Conservation (phyloP, 441 rosid genomes). For the Hura crepitans region DNA sequence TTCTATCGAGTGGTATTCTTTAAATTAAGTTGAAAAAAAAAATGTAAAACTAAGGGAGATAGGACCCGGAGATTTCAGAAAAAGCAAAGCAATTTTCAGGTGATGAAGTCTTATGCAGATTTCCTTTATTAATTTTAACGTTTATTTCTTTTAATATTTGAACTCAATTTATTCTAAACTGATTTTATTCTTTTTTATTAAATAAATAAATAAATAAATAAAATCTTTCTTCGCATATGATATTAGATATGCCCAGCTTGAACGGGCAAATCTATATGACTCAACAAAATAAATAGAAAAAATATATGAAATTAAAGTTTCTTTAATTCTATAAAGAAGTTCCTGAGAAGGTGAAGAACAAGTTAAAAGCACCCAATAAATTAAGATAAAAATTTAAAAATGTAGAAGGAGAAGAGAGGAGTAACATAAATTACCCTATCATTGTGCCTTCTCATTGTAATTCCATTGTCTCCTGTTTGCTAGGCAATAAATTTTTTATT, state of each 20-base stretch:
- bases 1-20: neutral
- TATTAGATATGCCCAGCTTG: too few relatives aligned
- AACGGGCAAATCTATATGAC: too few relatives aligned
- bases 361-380: too few relatives aligned
- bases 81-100: neutral
- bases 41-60: neutral
- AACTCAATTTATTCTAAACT: neutral
- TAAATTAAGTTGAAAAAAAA: neutral
- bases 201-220: too few relatives aligned
- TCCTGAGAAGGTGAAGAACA: too few relatives aligned
- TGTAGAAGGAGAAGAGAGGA: neutral
- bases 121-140: neutral
- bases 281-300: too few relatives aligned
- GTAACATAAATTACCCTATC: constrained; percentile 1
- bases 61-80: too few relatives aligned
- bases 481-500: neutral
- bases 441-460: neutral
- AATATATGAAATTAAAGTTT: too few relatives aligned
- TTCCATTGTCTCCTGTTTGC: constrained; percentile 2
- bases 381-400: neutral
- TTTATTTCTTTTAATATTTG: neutral
- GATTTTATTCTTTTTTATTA: too few relatives aligned
- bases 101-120: neutral
- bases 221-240: too few relatives aligned
- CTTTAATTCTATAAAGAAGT: too few relatives aligned